Evolutionary conservation across 1,284 basidiomycete species (phyloP).

Genomic region (Naganishia sp.): DNA sequence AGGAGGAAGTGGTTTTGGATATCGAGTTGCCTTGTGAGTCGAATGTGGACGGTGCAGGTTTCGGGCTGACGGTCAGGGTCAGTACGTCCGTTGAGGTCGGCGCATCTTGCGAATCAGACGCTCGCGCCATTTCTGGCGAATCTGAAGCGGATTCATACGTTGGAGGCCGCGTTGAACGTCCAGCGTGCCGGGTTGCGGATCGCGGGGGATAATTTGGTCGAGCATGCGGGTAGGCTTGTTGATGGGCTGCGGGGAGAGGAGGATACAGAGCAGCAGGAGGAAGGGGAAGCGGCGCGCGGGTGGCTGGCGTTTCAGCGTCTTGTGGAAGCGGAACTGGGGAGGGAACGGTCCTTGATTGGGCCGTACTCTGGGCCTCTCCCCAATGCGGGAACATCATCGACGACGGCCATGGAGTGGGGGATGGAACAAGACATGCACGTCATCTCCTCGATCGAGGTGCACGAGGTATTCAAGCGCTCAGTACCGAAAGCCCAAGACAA

Average conservation of each 20-base stretch:
- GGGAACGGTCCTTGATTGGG: slow-evolving; percentile 12
- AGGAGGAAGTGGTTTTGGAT: slow-evolving; percentile 26
- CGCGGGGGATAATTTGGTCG: slow-evolving; percentile 13
- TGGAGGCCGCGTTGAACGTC: background rate
- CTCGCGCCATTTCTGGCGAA: slow-evolving; percentile 1
- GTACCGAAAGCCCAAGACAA: background rate
- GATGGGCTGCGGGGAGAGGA: background rate
- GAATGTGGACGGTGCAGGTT: background rate
- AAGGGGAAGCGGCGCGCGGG: background rate
- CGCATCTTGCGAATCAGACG: slow-evolving; percentile 8
- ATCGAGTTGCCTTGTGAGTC: slow-evolving; percentile 21
- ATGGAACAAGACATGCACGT: slow-evolving; percentile 32
- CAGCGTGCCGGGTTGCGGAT: slow-evolving; percentile 8
- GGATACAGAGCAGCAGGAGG: background rate
- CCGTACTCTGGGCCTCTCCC: background rate
- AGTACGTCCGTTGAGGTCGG: slow-evolving; percentile 7
- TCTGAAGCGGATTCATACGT: background rate
- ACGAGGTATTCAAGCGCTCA: slow-evolving; percentile 18
- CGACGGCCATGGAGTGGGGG: slow-evolving; percentile 13
- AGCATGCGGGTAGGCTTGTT: background rate
- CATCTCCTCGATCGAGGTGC: slow-evolving; percentile 28
- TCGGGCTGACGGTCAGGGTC: background rate
- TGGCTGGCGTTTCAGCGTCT: slow-evolving; percentile 12
- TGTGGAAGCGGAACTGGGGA: background rate
- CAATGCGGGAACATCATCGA: background rate